Evolutionary conservation across 2,329 filamentous ascomycete species (phyloP), one percentile per base, ranked within the genome.

Genomic region (Didymella exigua): DNA sequence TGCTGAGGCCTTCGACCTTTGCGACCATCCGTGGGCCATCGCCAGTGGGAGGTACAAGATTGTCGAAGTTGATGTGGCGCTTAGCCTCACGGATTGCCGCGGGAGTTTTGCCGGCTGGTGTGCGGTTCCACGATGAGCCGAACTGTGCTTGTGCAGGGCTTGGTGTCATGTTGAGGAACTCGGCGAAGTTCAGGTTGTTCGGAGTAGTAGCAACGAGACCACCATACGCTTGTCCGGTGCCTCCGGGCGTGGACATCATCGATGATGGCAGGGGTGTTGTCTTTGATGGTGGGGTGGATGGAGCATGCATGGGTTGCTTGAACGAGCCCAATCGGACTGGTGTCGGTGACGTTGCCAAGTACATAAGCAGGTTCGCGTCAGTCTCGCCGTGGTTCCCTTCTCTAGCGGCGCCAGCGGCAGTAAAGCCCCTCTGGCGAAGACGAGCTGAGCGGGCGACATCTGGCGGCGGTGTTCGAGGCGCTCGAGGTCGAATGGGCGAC

Each of bases 141-240:
- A 87, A 91, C 26, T 60, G 59, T 24, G 67, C 61, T 78, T 97
- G 95, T 23, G 91, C 95, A 18, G 95, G 95, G 70, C 91, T 96
- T 0, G 95, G 95, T 6, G 95, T 96, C 73, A 98, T 93, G 77
- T 98, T 97, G 72, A 98, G 89, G 76, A 96, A 99, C 72, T 99
- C 95, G 47, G 92, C 86, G 77, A 98, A 96, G 78, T 98, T 96
- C 76, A 98, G 96, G 42, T 82, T 85, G 70, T 93, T 89, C 14
- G 88, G 88, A 0, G 93, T 93, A 0, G 93, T 98, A 60, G 85
- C 87, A 46, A 89, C 86, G 51, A 87, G 82, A 43, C 82, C 82
- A 38, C 88, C 75, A 67, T 86, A 89, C 33, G 70, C 68, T 33
- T 70, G 72, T 21, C 75, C 76, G 58, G 85, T 84, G 34, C 87